Evolutionary conservation across 2,329 filamentous ascomycete species (phyloP), one percentile per base, ranked within the genome.

Genomic region (Beauveria pseudobassiana): DNA sequence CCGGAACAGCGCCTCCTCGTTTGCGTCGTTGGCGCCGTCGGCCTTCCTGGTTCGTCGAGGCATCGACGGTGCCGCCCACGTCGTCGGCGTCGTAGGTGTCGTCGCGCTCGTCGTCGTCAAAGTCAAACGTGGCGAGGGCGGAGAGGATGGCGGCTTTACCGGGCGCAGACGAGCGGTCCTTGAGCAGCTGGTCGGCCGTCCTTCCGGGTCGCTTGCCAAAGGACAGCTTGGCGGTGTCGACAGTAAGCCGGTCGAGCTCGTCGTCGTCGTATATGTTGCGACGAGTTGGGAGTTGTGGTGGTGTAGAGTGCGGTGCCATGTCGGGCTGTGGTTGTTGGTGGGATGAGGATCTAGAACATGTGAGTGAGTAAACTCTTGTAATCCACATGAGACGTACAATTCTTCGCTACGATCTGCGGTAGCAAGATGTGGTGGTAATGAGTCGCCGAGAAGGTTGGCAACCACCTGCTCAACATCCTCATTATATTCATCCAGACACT

Each of bases 51-150:
- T 82, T 79, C n/a, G 85, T 80, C 6, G 83, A 79, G 20, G 82
- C 80, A 67, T 96, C 92, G 3, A 97, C 87, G 0, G 90, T 90
- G 24, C 93, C 93, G 42, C 95, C 95, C 2, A 98, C 91, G 70
- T 98, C 95, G 55, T 87, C 91, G 1, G 88, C 86, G 69, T 99
- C 95, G 71, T 99, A 99, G 0, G 93, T 98, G 72, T 99, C 95
- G 73, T 99, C 95, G 42, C 92, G 85, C 76, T 99, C 95, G 72
- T 99, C 95, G 67, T 98, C 95, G 68, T 98, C 93, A 0, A 88
- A 88, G 75, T 98, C 93, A 67, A 98, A 97, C 0, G 88, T 83
- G 18, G 91, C 91, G 2, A 98, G 83, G 0, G 93, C 93, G 3
- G 93, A 90, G 26, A 96, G 77, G 67, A 97, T 96, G 12, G 91